These are phyloP conservation scores for Brasenia schreberi DNA, from an alignment of 164 flowering plant genomes.

Conservation along the genomic window DNA sequence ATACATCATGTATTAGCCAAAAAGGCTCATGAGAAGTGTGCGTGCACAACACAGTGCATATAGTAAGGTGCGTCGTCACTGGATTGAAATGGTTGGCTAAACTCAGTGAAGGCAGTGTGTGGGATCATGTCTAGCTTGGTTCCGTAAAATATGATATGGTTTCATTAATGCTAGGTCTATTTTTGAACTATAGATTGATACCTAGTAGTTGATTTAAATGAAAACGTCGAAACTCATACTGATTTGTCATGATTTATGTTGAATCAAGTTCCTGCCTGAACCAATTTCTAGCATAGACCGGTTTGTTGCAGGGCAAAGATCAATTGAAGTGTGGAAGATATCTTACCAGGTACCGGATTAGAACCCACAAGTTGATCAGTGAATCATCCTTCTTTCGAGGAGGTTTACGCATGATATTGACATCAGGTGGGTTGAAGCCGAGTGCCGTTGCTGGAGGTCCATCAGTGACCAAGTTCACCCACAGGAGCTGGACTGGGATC, in stretches of 20 bases:
- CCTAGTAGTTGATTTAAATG: no score
- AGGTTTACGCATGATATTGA: constrained; percentile 79
- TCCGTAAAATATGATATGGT: no score
- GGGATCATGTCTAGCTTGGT: no score
- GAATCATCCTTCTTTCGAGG: constrained; percentile 82
- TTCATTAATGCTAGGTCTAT: no score
- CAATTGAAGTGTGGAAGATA: not conserved
- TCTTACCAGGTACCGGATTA: constrained; percentile 75
- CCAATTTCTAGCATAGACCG: no score
- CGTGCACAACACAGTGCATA: no score
- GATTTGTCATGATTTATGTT: not conserved
- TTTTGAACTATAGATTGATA: no score
- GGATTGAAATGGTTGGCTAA: no score
- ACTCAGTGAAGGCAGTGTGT: no score
- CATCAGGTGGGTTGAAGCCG: constrained; percentile 88
- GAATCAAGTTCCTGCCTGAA: no score
- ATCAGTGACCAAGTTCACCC: constrained; percentile 96
- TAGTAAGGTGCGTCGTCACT: no score
- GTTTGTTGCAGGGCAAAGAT: not conserved
- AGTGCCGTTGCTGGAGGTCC: constrained; percentile 98
- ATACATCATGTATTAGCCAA: not conserved
- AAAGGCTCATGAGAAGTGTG: no score
- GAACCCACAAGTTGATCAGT: constrained; percentile 68
- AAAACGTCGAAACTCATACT: not conserved
- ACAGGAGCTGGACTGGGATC: constrained; percentile 90